Evolutionary conservation across 108 stramenopile genomes (phyloP).

Genomic region (Nitzschia putrida): DNA sequence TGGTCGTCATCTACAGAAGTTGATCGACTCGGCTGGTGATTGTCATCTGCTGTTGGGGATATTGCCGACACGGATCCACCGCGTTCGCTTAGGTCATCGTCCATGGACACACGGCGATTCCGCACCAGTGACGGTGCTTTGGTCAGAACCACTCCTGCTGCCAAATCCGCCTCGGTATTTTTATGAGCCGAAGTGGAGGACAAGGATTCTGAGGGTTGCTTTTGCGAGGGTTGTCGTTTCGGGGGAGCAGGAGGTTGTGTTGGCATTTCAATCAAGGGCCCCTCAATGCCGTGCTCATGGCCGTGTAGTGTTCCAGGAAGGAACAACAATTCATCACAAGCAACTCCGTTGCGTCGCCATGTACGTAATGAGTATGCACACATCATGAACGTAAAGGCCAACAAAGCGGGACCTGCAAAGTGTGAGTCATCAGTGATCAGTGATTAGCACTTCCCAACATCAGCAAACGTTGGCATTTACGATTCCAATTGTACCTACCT

Average conservation of each 20-base stretch:
- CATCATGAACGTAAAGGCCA: constrained; percentile 80
- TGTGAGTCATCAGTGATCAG: no score
- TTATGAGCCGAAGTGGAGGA: not conserved
- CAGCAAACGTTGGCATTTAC: no score
- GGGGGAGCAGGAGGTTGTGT: constrained; percentile 1
- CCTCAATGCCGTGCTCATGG: constrained; percentile 37
- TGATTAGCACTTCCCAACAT: no score
- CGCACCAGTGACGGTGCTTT: not conserved
- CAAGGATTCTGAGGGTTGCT: constrained; percentile 7
- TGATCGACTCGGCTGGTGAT: not conserved
- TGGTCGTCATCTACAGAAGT: not conserved
- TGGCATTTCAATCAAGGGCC: constrained; percentile 32
- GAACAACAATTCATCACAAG: constrained; percentile 86
- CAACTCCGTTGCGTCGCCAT: constrained; percentile 86
- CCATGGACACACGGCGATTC: not conserved
- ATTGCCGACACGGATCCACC: not conserved
- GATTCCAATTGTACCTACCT: constrained; percentile 27
- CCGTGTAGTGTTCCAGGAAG: constrained; percentile 81
- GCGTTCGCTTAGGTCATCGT: not conserved
- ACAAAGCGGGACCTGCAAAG: constrained; percentile 64
- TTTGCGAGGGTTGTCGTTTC: constrained; percentile 1
- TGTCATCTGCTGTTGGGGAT: not conserved
- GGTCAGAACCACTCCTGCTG: constrained; percentile 19
- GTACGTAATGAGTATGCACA: constrained; percentile 73
- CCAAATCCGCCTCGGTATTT: constrained; percentile 33